Percentiles rank a stretch among this genome's conserved stretches.
Conservation (phyloP, 345 rosid species). For the Mallotus nudiflorus region DNA sequence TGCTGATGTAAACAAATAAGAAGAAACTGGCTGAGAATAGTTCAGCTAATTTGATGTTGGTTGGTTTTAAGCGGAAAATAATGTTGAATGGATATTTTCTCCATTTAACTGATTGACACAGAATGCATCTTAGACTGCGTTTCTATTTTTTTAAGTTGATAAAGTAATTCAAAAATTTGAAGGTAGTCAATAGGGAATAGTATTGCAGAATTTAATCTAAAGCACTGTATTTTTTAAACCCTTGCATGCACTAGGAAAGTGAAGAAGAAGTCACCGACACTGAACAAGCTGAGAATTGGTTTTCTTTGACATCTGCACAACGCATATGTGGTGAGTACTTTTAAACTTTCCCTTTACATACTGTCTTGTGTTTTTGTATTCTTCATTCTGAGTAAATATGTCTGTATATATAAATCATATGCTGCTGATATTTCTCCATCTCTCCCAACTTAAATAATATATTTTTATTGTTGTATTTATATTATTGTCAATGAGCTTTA, state of each 20-base stretch:
- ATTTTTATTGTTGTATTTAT: not conserved
- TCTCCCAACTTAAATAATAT: not conserved
- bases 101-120: not conserved
- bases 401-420: not conserved
- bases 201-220: not conserved
- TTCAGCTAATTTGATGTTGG: not conserved
- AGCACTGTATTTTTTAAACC: constrained; percentile 1
- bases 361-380: not conserved
- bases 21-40: not conserved
- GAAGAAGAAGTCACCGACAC: constrained; percentile 98
- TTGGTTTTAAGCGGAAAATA: not conserved
- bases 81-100: not conserved
- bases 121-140: not conserved
- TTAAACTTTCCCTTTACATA: not conserved
- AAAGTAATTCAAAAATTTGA: constrained; percentile 1
- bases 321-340: constrained; percentile 78
- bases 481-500: not conserved
- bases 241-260: constrained; percentile 60
- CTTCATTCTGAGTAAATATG: not conserved
- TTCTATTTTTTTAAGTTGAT: not conserved
- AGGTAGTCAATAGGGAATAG: not conserved
- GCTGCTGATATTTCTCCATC: not conserved
- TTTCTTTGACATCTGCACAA: constrained; percentile 97
- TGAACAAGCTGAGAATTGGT: constrained; percentile 99
- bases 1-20: not conserved